Evolutionary conservation across 768 basidiomycete species (phyloP).

Genomic region (Exidia glandulosa): DNA sequence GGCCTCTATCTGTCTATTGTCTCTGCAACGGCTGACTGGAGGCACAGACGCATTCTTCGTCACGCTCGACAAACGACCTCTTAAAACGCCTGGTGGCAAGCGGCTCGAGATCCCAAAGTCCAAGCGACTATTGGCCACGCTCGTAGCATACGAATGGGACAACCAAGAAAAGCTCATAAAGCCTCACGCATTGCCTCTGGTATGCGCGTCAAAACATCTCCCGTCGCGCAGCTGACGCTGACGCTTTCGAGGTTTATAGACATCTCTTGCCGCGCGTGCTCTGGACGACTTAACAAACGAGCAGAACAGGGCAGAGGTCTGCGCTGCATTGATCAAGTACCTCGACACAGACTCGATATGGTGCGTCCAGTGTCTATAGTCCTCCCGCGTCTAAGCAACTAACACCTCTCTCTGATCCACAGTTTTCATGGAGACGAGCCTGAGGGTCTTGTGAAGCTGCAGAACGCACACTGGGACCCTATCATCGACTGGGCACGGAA

Average conservation of each 20-base stretch:
- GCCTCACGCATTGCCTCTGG: slow-evolving; percentile 86
- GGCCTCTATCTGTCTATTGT: slow-evolving; percentile 4
- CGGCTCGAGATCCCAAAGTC: slow-evolving; percentile 56
- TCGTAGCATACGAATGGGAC: slow-evolving; percentile 96
- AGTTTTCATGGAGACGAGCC: slow-evolving; percentile 82
- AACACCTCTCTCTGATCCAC: slow-evolving; percentile 3
- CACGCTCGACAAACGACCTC: slow-evolving; percentile 68
- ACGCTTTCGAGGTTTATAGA: too few relatives aligned
- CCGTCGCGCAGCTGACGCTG: not conserved
- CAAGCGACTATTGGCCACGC: slow-evolving; percentile 63
- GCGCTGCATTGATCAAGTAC: slow-evolving; percentile 63
- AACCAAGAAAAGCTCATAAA: slow-evolving; percentile 78
- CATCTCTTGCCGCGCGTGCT: slow-evolving; percentile 81
- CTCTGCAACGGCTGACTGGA: slow-evolving; percentile 10
- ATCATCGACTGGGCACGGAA: slow-evolving; percentile 67
- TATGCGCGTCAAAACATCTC: slow-evolving; percentile 23
- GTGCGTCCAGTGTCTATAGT: slow-evolving; percentile 34
- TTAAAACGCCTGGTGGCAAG: slow-evolving; percentile 85
- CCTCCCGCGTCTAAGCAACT: not conserved
- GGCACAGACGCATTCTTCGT: slow-evolving; percentile 36
- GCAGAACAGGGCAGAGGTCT: slow-evolving; percentile 47
- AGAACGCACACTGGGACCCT: slow-evolving; percentile 81
- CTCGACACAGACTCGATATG: slow-evolving; percentile 92
- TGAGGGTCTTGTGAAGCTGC: slow-evolving; percentile 61
- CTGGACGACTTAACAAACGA: slow-evolving; percentile 64